phyloP scores from a whole-genome alignment of 2,329 filamentous ascomycete genomes.

The Aspergillus spinulosporus region DNA sequence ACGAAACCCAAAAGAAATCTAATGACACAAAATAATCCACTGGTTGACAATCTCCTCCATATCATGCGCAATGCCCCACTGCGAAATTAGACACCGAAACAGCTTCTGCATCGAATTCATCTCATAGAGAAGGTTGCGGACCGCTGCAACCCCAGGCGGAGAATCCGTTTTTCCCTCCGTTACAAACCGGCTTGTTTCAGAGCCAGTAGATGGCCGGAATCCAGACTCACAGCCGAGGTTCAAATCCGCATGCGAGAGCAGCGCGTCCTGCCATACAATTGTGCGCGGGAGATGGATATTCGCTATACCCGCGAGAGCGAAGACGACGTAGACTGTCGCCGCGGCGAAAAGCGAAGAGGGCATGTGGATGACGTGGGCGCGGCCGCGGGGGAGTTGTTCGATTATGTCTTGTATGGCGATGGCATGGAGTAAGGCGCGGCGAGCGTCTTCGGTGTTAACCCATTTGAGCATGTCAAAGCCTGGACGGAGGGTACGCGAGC shows the following conservation, averaged over 20 bases:
- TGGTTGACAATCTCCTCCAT: constrained; percentile 48
- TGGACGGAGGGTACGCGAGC: background rate
- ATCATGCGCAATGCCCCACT: constrained; percentile 50
- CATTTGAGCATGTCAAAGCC: background rate
- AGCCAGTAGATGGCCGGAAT: constrained; percentile 26
- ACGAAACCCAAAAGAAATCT: background rate
- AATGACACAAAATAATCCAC: constrained; percentile 49
- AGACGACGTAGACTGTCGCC: constrained; percentile 45
- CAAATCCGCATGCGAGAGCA: constrained; percentile 34
- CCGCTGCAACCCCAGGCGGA: constrained; percentile 25
- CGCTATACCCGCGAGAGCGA: constrained; percentile 41
- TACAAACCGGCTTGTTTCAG: constrained; percentile 43
- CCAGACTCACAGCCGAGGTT: constrained; percentile 28
- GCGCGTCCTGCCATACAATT: constrained; percentile 45
- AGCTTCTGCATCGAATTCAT: constrained; percentile 51
- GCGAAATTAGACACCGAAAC: constrained; percentile 46
- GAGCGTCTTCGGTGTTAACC: constrained; percentile 11
- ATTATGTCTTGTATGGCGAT: constrained; percentile 42
- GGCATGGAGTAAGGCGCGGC: background rate
- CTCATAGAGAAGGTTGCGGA: constrained; percentile 49
- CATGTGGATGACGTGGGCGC: constrained; percentile 49
- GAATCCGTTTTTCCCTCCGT: constrained; percentile 29
- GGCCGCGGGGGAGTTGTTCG: constrained; percentile 46
- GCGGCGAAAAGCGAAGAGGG: constrained; percentile 48
- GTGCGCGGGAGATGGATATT: constrained; percentile 42